These are phyloP conservation scores for Brasenia schreberi DNA, from an alignment of 164 flowering plant genomes.

Conservation along the genomic window DNA sequence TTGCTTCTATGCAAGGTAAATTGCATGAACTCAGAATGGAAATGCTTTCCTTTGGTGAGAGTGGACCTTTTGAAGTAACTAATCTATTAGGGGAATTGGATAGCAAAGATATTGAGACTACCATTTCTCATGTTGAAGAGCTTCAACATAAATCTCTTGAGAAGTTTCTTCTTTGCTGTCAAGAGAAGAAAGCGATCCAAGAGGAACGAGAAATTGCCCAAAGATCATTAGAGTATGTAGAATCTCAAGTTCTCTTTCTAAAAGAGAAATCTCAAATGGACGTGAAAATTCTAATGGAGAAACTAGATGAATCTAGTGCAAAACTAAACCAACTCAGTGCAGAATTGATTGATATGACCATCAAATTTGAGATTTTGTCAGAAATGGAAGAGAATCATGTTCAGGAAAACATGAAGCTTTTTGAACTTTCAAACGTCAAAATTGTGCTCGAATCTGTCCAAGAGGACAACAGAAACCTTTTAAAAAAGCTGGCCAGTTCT, in stretches of 20 bases:
- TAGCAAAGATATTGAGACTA: conserved; percentile 2
- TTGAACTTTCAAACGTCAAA: not conserved
- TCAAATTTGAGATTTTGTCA: not conserved
- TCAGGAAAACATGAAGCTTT: not conserved
- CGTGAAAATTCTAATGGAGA: not conserved
- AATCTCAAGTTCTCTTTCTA: conserved; percentile 29
- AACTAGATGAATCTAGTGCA: not conserved
- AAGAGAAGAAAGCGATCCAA: conserved; percentile 9
- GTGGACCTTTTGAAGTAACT: conserved; percentile 9
- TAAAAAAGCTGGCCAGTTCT: too few species aligned
- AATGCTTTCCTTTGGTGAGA: conserved; percentile 20
- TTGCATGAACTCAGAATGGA: conserved; percentile 21
- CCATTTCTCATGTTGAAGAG: conserved; percentile 32
- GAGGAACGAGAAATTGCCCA: conserved; percentile 10
- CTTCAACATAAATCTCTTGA: conserved; percentile 26
- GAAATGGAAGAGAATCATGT: not conserved
- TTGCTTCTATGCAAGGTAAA: conserved; percentile 29
- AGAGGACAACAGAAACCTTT: not conserved
- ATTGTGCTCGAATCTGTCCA: not conserved
- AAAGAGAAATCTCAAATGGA: conserved; percentile 13
- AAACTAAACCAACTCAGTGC: not conserved
- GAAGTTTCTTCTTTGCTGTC: conserved; percentile 24
- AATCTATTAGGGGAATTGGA: not conserved
- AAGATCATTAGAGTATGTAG: conserved; percentile 11
- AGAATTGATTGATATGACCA: not conserved